phyloP scores from a whole-genome alignment of 2,329 filamentous ascomycete genomes.

The Alternaria incomplexa region DNA sequence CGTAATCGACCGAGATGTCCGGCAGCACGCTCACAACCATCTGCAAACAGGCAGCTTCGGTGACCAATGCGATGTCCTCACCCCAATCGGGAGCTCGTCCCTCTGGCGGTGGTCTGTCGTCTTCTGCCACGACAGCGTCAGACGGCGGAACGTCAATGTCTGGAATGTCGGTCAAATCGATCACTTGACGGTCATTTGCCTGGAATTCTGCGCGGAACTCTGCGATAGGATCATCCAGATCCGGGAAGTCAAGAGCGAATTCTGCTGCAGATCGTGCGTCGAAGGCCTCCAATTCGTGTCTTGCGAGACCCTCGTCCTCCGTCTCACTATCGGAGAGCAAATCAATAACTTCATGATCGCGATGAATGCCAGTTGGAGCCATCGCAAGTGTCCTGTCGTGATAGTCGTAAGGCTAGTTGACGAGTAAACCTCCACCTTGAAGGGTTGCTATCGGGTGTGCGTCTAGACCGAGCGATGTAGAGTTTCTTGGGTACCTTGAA shows the following conservation, averaged over 20 bases:
- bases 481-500: background rate
- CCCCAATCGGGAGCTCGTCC: background rate
- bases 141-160: constrained; percentile 31
- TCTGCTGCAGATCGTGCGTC: constrained; percentile 8
- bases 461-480: background rate
- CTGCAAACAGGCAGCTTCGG: constrained; percentile 36
- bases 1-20: constrained; percentile 42
- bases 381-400: constrained; percentile 4
- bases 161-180: constrained; percentile 33
- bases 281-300: constrained; percentile 4
- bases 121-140: background rate
- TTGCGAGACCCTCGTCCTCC: constrained; percentile 5
- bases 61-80: constrained; percentile 12
- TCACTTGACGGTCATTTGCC: constrained; percentile 8
- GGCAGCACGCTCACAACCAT: constrained; percentile 44
- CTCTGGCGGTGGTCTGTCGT: background rate
- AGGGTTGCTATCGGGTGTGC: background rate
- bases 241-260: constrained; percentile 1
- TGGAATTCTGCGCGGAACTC: background rate
- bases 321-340: constrained; percentile 32
- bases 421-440: background rate
- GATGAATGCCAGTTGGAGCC: constrained; percentile 8
- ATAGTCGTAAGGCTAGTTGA: background rate
- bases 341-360: constrained; percentile 23
- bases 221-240: constrained; percentile 6